Base-by-base conservation (phyloP, 2,329 filamentous ascomycete species). In the Zymoseptoria crescenta region DNA sequence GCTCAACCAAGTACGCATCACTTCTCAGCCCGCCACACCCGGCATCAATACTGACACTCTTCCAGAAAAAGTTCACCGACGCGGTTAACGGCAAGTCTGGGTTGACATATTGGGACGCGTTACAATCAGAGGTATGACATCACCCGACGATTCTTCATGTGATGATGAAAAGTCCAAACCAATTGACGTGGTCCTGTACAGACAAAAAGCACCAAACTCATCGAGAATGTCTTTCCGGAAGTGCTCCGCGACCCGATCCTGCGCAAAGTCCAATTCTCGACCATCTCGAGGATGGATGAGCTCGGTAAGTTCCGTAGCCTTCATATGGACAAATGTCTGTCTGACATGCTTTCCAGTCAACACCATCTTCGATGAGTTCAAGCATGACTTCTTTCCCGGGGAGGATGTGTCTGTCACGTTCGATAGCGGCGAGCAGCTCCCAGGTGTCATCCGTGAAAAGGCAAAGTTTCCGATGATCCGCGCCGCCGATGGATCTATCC, bases 61-160 rank as follows among this genome's bases (percentile, higher is more conserved):
- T 20, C 45, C 67, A 93, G 86, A 89, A 86, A 70, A 86, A 88
- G 57, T 99, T 97, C 74, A 96, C 95, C 62, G 96, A 95, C 75
- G 89, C 96, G 72, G 95, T 97, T 65, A 96, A 91, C 10, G 94
- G 94, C 56, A 93, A 96, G 73, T 95, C 91, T 29, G 88, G 88
- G 56, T 80, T 96, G 65, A 93, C 85, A 3, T 99, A 95, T 74
- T 96, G 96, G 70, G 91, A 96, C 66, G 94, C 94, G 27, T 82
- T 93, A 29, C 68, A 70, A 41, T 73, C 70, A 19, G 72, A 74
- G 70, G 72, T 73, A 65, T 52, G 67, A 55, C 52, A 54, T 62
- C 56, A 59, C 54, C 13, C 35, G 10, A 45, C 10, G 7, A 45
- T 45, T 45, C 35, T 45, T n/a, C 35, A 7, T 45, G n/a, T 45